phyloP scores from a whole-genome alignment of 2,329 filamentous ascomycete genomes.

The Aspergillus pseudoglaucus region DNA sequence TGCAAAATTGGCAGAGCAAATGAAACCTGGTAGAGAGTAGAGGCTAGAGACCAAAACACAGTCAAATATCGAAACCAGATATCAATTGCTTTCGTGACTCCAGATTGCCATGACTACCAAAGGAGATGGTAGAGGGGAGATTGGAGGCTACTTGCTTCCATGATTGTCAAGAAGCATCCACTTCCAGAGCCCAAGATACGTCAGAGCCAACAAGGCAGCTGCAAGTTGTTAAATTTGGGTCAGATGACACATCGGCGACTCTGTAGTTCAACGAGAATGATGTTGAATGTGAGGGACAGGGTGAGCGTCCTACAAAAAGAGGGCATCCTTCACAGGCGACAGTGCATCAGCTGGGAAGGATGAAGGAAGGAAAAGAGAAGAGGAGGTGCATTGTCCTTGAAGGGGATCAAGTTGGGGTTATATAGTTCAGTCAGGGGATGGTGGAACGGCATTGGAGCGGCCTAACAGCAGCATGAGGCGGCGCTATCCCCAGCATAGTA shows the following conservation, averaged over 20 bases:
- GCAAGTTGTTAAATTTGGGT: background rate
- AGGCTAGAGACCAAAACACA: background rate
- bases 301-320: background rate
- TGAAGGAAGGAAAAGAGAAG: background rate
- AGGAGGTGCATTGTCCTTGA: background rate
- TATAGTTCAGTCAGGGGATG: background rate
- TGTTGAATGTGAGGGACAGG: background rate
- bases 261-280: background rate
- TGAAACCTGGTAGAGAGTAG: background rate
- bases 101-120: background rate
- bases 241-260: background rate
- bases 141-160: background rate
- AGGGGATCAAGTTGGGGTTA: background rate
- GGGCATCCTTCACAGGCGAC: background rate
- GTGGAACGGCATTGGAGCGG: background rate
- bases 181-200: background rate
- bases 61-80: background rate
- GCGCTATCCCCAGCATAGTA: background rate
- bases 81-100: background rate
- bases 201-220: background rate
- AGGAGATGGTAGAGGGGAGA: background rate
- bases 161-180: background rate
- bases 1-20: background rate
- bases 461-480: background rate
- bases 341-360: background rate